These are phyloP conservation scores for Fusarium sacchari DNA, from an alignment of 2,329 filamentous ascomycete genomes.

Conservation along the genomic window DNA sequence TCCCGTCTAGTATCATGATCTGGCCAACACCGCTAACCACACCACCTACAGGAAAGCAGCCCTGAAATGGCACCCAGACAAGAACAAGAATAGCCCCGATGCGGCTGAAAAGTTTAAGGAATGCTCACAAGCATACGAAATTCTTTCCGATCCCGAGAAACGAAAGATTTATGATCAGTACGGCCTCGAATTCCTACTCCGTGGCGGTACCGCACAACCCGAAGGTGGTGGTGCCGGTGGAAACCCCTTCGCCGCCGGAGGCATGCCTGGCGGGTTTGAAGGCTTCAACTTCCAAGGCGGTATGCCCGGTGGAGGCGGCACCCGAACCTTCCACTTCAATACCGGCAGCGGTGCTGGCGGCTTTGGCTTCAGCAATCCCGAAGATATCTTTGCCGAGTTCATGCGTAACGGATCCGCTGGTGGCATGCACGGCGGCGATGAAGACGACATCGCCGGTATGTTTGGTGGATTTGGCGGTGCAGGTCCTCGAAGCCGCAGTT, in stretches of 20 bases:
- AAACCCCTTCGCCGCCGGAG: conserved; percentile 67
- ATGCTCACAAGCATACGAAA: conserved; percentile 96
- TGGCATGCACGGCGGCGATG: conserved; percentile 56
- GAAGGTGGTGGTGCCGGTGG: conserved; percentile 65
- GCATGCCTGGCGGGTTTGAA: conserved; percentile 64
- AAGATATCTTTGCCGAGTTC: conserved; percentile 88
- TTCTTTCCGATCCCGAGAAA: conserved; percentile 96
- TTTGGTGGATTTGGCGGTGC: conserved; percentile 62
- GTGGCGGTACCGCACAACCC: conserved; percentile 77
- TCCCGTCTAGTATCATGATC: not conserved
- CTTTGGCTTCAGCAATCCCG: conserved; percentile 86
- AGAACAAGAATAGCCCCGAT: conserved; percentile 91
- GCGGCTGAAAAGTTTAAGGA: conserved; percentile 98
- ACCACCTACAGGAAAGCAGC: conserved; percentile 75
- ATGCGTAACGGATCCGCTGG: conserved; percentile 63
- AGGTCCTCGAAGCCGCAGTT: conserved; percentile 51
- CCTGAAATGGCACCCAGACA: conserved; percentile 94
- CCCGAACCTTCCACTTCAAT: conserved; percentile 72
- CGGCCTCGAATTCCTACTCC: conserved; percentile 90
- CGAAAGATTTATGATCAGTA: conserved; percentile 95
- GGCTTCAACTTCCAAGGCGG: conserved; percentile 63
- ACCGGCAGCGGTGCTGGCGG: conserved; percentile 64
- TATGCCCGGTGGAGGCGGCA: conserved; percentile 55
- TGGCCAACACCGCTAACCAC: conserved; percentile 49
- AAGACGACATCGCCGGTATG: conserved; percentile 63